These are phyloP conservation scores for Ocimum tenuiflorum DNA, from an alignment of 257 asterid species.

Conservation along the genomic window DNA sequence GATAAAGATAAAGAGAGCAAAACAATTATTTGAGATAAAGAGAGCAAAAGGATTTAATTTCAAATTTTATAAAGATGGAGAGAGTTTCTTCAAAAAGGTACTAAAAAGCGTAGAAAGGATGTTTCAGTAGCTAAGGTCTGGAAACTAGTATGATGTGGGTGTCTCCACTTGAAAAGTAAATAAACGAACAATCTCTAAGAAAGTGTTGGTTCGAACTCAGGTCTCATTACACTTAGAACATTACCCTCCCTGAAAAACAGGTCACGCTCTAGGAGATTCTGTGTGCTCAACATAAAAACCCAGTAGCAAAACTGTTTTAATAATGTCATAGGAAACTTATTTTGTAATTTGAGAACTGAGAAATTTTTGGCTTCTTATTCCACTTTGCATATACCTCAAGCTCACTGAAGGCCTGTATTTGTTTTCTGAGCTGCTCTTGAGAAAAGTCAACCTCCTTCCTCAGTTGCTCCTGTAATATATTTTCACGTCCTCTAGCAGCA, in stretches of 20 bases:
- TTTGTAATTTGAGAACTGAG: background rate
- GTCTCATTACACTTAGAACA: background rate
- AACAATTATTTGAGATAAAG: too few relatives aligned
- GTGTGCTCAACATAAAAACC: slow-evolving; percentile 3
- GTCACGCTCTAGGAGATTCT: background rate
- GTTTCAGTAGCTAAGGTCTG: background rate
- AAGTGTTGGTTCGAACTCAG: background rate
- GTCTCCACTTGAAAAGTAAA: background rate
- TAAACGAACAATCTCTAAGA: background rate
- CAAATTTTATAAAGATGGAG: background rate
- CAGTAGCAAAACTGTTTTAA: background rate
- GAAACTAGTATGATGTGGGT: background rate
- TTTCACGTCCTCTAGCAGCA: slow-evolving; percentile 87
- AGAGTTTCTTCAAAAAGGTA: background rate
- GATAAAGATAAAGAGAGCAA: too few relatives aligned
- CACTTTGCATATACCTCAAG: slow-evolving; percentile 51
- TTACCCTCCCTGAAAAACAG: background rate
- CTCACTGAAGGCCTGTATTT: slow-evolving; percentile 66
- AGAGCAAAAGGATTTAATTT: background rate
- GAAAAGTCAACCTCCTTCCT: slow-evolving; percentile 67
- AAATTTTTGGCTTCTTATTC: background rate
- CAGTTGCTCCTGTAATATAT: slow-evolving; percentile 65
- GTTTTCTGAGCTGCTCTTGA: slow-evolving; percentile 67
- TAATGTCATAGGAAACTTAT: background rate
- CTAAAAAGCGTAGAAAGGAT: background rate